Evolutionary conservation across 129 eudicot genomes (phyloP), one percentile per base, ranked within the genome.

Genomic region (Logfia minima): DNA sequence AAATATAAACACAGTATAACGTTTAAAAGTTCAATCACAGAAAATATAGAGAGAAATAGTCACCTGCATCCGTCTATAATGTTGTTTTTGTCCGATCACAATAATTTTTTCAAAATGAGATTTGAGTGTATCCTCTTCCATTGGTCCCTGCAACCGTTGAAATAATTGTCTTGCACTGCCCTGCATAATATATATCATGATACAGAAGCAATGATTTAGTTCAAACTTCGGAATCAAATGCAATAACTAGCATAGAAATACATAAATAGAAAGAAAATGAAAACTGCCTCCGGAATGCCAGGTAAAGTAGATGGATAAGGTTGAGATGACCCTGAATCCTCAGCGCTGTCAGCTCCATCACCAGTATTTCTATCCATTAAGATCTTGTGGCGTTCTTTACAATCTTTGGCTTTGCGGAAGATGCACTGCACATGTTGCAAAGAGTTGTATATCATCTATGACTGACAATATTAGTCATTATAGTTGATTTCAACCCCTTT

Each of bases 81-180:
- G 91, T 51, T 84, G 96, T 81, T 86, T 92, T 63, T 84, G 87
- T 34, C 87, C 92, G 76, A 95, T 79, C 71, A 76, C 62, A 8
- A 86, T 89, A 56, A 95, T 89, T 81, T 89, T 91, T 76, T 89
- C 96, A 70, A 95, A 89, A 81, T 91, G 99, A 68, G 96, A 84
- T 84, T 88, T 89, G 52, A 95, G 88, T 28, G 91, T 86, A 68
- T 89, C 97, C 82, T 91, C 99, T 78, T 95, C 97, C 88, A 91
- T 85, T 70, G 97, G 97, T 76, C 96, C 96, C 80, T 91, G 99
- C 88, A 91, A 79, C 70, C 84, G 87, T 75, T 88, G 97, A 82
- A 95, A 95, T 79, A 95, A 84, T 77, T 91, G 97, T 79, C 97
- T 86, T 39, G 99, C 97, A 85, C 90, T 89, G 24, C 99, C 99